Evolutionary conservation across 1,284 basidiomycete species (phyloP).

Genomic region (Leccinum pachyderme): DNA sequence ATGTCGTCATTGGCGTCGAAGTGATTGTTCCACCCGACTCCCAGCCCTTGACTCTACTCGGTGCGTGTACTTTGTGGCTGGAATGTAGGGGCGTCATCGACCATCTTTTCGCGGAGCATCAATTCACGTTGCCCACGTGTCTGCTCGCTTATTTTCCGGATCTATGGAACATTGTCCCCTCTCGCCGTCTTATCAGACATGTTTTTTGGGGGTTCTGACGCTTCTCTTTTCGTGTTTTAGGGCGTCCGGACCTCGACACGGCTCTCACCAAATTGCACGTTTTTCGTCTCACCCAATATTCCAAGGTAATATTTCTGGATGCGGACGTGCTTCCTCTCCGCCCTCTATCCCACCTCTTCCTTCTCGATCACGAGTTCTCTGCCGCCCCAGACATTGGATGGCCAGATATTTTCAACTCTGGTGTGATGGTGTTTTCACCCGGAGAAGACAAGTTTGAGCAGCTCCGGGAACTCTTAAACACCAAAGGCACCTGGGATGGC

Average conservation of each 20-base stretch:
- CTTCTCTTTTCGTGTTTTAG: slow-evolving; percentile 41
- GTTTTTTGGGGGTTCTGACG: slow-evolving; percentile 17
- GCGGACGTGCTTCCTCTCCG: slow-evolving; percentile 92
- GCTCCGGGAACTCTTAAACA: slow-evolving; percentile 65
- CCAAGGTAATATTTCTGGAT: slow-evolving; percentile 92
- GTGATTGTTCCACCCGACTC: slow-evolving; percentile 67
- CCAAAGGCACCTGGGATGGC: slow-evolving; percentile 92
- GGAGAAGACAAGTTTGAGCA: slow-evolving; percentile 79
- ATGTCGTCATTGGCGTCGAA: slow-evolving; percentile 90
- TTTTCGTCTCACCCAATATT: slow-evolving; percentile 86
- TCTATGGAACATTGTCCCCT: slow-evolving; percentile 23
- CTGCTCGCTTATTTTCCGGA: slow-evolving; percentile 2
- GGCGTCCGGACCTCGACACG: slow-evolving; percentile 87
- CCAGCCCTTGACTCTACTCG: slow-evolving; percentile 74
- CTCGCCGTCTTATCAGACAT: slow-evolving; percentile 14
- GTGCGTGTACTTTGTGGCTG: slow-evolving; percentile 43
- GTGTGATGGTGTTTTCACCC: slow-evolving; percentile 86
- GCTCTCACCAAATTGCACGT: slow-evolving; percentile 95
- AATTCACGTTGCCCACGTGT: slow-evolving; percentile 9
- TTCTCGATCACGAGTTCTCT: slow-evolving; percentile 72
- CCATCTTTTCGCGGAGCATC: slow-evolving; percentile 1
- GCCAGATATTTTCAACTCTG: slow-evolving; percentile 99
- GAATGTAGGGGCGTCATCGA: not conserved
- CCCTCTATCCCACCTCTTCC: slow-evolving; percentile 87
- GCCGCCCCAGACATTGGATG: slow-evolving; percentile 96